Evolutionary conservation across 805 yeast genomes (phyloP).

Genomic region (Phaffomyces opuntiae): DNA sequence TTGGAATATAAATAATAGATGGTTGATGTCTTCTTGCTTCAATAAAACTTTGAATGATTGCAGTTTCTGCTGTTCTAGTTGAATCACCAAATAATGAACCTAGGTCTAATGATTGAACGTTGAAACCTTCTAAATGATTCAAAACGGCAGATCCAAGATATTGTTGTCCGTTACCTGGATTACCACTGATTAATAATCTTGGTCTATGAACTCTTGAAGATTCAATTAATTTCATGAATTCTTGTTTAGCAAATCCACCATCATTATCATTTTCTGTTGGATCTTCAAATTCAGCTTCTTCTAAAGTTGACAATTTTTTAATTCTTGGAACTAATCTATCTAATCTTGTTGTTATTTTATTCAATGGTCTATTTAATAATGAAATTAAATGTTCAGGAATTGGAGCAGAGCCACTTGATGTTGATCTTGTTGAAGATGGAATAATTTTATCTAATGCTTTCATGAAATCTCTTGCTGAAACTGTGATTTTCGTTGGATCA

Average conservation of each 20-base stretch:
- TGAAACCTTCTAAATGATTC: slow-evolving; percentile 80
- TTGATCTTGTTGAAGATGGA: slow-evolving; percentile 87
- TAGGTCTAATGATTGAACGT: slow-evolving; percentile 79
- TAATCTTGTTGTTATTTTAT: slow-evolving; percentile 38
- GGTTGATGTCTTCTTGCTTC: slow-evolving; percentile 92
- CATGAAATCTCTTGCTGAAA: slow-evolving; percentile 78
- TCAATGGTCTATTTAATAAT: slow-evolving; percentile 46
- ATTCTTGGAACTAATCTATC: slow-evolving; percentile 55
- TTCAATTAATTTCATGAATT: slow-evolving; percentile 43
- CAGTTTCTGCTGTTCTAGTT: slow-evolving; percentile 74
- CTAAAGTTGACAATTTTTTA: slow-evolving; percentile 49
- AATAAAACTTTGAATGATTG: slow-evolving; percentile 72
- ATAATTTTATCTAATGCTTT: slow-evolving; percentile 78
- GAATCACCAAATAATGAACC: slow-evolving; percentile 73
- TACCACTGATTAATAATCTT: slow-evolving; percentile 66
- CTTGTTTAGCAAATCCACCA: slow-evolving; percentile 65
- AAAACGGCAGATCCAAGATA: slow-evolving; percentile 78
- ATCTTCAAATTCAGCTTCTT: slow-evolving; percentile 62
- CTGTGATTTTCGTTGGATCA: slow-evolving; percentile 63
- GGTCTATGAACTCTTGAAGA: slow-evolving; percentile 75
- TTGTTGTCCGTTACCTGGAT: slow-evolving; percentile 77
- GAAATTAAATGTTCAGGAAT: slow-evolving; percentile 69
- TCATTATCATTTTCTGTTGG: slow-evolving; percentile 48
- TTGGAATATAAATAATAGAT: slow-evolving; percentile 76
- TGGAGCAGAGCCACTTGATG: slow-evolving; percentile 68